Evolutionary conservation across 345 rosid genomes (phyloP), one percentile per base, ranked within the genome.

Genomic region (Salix koriyanagi): DNA sequence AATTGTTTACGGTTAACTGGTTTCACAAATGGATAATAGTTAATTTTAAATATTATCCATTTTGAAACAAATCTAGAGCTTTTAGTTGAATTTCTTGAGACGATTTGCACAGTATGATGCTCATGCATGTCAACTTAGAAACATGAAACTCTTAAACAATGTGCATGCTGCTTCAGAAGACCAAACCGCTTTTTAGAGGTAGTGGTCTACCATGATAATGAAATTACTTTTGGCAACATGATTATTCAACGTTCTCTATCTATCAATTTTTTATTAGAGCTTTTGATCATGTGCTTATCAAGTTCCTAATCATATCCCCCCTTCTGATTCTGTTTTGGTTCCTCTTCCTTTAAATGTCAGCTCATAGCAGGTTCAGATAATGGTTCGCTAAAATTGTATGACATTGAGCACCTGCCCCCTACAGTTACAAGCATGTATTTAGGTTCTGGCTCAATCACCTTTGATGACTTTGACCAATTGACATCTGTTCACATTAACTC

Each of bases 321-420:
- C 13, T 32, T 34, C 65, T 83, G 9, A n/a, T 48, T 69, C 30
- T 69, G 18, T 65, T 44, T 41, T 67, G 64, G 19, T 21, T 65
- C 54, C 44, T 70, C 58, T 46, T 39, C 34, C 71, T 52, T 32
- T 80, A 18, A 54, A 69, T 79, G 70, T 75, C 90, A 95, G 99
- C 91, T 93, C 78, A 89, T 95, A 81, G 96, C 99, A 58, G 99
- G 99, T 73, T 95, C 99, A 67, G 99, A 90, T 80, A 89, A 91
- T 72, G 99, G 99, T 46, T 89, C 97, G n/a, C 56, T 95, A 79
- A 91, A 87, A 85, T 74, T 95, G 54, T 93, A 88, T 67, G 92
- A 95, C 76, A 85, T 90, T 76, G 86, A 87, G 77, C 84, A 84
- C 79, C 79, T 85, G 50, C 81, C 90, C 52, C 70, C 89, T 28